Conservation (phyloP, 2,329 filamentous ascomycete species). For the Ascochyta lentis region DNA sequence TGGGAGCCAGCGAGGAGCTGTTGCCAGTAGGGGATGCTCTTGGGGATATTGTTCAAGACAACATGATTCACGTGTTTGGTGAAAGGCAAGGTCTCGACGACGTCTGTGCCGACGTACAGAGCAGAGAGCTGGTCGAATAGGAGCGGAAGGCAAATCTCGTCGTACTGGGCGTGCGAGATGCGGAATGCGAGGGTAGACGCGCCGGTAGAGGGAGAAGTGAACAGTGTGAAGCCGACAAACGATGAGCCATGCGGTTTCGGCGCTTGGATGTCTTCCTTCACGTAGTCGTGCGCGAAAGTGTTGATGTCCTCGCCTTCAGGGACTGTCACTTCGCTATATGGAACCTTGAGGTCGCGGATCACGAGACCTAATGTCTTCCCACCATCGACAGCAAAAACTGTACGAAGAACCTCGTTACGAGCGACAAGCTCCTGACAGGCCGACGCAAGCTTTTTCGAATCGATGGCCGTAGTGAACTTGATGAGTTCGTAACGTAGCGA, state of each 20-base stretch:
- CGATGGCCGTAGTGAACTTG: slow-evolving; percentile 62
- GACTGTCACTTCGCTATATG: slow-evolving; percentile 51
- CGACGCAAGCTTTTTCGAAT: slow-evolving; percentile 57
- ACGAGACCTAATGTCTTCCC: slow-evolving; percentile 64
- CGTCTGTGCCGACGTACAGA: slow-evolving; percentile 53
- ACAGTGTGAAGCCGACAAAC: slow-evolving; percentile 52
- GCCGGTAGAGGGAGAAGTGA: slow-evolving; percentile 65
- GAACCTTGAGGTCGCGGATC: slow-evolving; percentile 60
- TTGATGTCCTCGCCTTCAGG: slow-evolving; percentile 58
- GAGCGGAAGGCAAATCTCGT: slow-evolving; percentile 70
- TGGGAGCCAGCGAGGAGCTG: slow-evolving; percentile 63
- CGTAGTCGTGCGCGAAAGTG: slow-evolving; percentile 61
- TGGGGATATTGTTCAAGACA: slow-evolving; percentile 48
- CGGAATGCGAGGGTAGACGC: slow-evolving; percentile 62
- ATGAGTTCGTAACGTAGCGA: slow-evolving; percentile 70
- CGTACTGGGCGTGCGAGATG: slow-evolving; percentile 73
- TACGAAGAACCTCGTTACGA: slow-evolving; percentile 69
- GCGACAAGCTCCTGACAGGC: slow-evolving; percentile 64
- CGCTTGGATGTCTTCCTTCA: slow-evolving; percentile 62
- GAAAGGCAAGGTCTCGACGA: slow-evolving; percentile 50
- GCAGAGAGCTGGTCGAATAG: slow-evolving; percentile 67
- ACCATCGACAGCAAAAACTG: slow-evolving; percentile 64
- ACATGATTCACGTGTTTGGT: slow-evolving; percentile 55
- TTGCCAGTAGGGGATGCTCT: slow-evolving; percentile 67
- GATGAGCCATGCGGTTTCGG: slow-evolving; percentile 63